Evolutionary conservation across 2,329 filamentous ascomycete genomes (phyloP).

Genomic region (Nemania bipapillata): DNA sequence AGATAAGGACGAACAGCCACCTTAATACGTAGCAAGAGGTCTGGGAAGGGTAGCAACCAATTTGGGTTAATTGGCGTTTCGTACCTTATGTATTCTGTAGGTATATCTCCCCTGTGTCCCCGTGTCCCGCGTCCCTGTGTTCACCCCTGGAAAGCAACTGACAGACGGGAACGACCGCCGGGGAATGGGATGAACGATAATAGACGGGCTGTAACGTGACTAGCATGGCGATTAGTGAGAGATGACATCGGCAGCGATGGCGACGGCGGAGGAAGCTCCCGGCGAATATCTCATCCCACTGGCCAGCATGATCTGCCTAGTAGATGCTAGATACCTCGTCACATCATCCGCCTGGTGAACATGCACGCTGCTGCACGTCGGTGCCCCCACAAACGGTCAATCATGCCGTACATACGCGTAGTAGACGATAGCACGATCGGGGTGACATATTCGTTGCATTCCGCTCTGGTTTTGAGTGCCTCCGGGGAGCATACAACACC

Average conservation of each 20-base stretch:
- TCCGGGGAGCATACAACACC: not conserved
- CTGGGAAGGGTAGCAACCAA: not conserved
- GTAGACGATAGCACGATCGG: slow-evolving; percentile 9
- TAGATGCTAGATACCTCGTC: not conserved
- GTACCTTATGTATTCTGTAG: too few species aligned
- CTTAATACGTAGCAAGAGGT: not conserved
- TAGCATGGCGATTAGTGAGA: not conserved
- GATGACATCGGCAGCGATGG: not conserved
- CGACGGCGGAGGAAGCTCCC: not conserved
- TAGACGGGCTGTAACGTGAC: not conserved
- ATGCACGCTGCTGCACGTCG: not conserved
- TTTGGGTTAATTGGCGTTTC: not conserved
- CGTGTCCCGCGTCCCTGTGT: too few species aligned
- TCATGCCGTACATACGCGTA: too few species aligned
- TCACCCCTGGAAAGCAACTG: not conserved
- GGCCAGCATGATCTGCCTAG: too few species aligned
- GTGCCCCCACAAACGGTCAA: slow-evolving; percentile 10
- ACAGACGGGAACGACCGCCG: slow-evolving; percentile 2
- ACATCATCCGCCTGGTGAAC: not conserved
- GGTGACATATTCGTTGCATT: not conserved
- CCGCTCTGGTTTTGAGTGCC: not conserved
- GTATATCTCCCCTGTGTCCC: not conserved
- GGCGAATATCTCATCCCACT: not conserved
- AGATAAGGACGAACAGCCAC: not conserved
- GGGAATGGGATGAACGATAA: not conserved